Base-by-base conservation (phyloP, 208 protist genomes). In the Tetramitus jugosus region DNA sequence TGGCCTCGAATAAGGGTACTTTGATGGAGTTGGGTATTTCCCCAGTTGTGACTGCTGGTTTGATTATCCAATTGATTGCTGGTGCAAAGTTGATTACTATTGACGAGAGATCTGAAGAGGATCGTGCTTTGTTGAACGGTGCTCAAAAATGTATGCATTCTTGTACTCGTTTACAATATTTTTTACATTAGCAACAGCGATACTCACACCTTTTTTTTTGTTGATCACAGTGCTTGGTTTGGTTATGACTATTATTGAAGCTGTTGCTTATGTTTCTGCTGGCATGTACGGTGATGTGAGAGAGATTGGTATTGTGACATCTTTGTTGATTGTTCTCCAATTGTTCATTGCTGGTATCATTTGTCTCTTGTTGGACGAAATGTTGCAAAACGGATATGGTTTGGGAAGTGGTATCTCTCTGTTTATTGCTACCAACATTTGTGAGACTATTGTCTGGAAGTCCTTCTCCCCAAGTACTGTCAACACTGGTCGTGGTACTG, bases 391-490 rank as follows among this genome's bases (percentile, higher is more conserved):
- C 84, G 98, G 98, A 35, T 99, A 99, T 90, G 98, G 98, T 77
- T 90, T 99, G 46, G 97, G 97, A 74, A 95, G 91, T 49, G 98
- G 97, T 82, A 99, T 98, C 46, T 99, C 98, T 7, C 89, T 99
- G 39, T 99, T 99, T 90, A 99, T 99, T 83, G 96, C 98, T 52
- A 99, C 97, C 64, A 99, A 99, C 88, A 98, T 99, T 72, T 99
- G 98, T 87, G 98, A 99, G 85, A 98, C 90, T 8, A 99, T 99
- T 81, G 85, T 99, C 35, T 99, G 98, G 98, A 98, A 99, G 85
- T 86, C 94, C 31, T 98, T 99, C 87, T 98, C 92, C 10, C 98
- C 98, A 42, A 96, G 91, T 62, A 99, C 97, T 40, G 91, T 99
- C 88, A 99, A 97, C 89, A 96, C 89, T 26, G 98, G 97, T 68